Conservation (phyloP, 176 grass and related monocot species). For the Pharus latifolius region DNA sequence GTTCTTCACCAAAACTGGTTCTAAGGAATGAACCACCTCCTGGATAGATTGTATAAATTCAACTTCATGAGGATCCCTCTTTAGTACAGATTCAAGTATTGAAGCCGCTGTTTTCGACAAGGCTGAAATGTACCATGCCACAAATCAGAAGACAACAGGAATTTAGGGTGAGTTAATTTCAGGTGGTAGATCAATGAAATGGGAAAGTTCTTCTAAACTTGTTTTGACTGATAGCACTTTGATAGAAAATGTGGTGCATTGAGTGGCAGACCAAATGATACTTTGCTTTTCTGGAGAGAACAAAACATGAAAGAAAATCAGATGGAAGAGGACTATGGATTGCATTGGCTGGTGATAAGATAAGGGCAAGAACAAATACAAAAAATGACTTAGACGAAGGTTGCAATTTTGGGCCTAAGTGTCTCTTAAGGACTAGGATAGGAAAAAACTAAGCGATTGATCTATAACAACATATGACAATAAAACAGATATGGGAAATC, state of each 20-base stretch:
- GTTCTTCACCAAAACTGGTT: constrained; percentile 86
- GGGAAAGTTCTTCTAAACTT: background rate
- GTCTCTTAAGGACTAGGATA: too few species aligned
- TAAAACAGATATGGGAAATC: background rate
- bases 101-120: constrained; percentile 86
- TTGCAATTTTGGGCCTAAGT: too few species aligned
- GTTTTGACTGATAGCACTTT: background rate
- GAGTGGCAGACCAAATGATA: background rate
- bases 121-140: constrained; percentile 49
- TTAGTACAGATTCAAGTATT: constrained; percentile 85
- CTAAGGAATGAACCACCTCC: constrained; percentile 92
- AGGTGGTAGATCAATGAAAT: constrained; percentile 5
- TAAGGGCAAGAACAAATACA: too few species aligned
- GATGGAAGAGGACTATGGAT: background rate
- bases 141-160: constrained; percentile 11
- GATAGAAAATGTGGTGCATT: background rate
- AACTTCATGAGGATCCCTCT: constrained; percentile 84
- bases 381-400: too few species aligned
- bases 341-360: too few species aligned
- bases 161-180: constrained; percentile 11
- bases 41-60: constrained; percentile 96
- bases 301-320: background rate
- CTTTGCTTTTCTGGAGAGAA: background rate
- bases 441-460: too few species aligned
- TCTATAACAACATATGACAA: constrained; percentile 6